A percentile compares a stretch with the other conserved stretches of the same genome.
Evolutionary conservation across 306 rosid species (phyloP).

Genomic region (Trifolium repens): DNA sequence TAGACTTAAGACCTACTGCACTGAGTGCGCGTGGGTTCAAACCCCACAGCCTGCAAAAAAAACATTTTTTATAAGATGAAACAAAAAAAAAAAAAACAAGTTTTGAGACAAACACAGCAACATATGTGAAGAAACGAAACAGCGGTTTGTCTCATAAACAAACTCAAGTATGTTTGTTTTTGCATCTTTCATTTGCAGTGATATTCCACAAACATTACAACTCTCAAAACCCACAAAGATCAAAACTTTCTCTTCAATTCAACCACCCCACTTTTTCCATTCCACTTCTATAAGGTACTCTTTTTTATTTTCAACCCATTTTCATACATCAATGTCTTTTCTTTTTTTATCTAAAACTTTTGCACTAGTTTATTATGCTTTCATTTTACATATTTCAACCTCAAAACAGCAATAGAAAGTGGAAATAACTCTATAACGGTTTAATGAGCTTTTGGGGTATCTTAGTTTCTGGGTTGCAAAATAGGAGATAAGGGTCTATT

Average conservation of each 20-base stretch:
- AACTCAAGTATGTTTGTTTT: not conserved
- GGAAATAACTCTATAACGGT: not conserved
- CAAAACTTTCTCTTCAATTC: slow-evolving; percentile 37
- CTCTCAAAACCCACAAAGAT: slow-evolving; percentile 6
- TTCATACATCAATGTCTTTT: slow-evolving; percentile 2
- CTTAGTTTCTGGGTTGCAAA: not conserved
- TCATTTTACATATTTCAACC: not conserved
- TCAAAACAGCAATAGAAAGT: not conserved
- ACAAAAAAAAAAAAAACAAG: too few relatives aligned
- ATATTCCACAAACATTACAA: not conserved
- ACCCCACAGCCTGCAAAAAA: too few relatives aligned
- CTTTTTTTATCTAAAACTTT: not conserved
- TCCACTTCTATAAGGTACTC: slow-evolving; percentile 39
- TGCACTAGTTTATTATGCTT: slow-evolving; percentile 21
- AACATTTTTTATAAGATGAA: too few relatives aligned
- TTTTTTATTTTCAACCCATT: not conserved
- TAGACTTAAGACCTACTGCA: too few relatives aligned
- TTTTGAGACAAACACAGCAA: too few relatives aligned
- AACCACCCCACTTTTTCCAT: slow-evolving; percentile 33
- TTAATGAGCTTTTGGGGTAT: not conserved
- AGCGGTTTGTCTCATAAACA: too few relatives aligned
- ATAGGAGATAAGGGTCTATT: too few relatives aligned
- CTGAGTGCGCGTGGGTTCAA: too few relatives aligned
- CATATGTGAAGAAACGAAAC: too few relatives aligned
- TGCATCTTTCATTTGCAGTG: not conserved